phyloP scores from a whole-genome alignment of 106 monocot genomes.

The Cymbidium sinense region DNA sequence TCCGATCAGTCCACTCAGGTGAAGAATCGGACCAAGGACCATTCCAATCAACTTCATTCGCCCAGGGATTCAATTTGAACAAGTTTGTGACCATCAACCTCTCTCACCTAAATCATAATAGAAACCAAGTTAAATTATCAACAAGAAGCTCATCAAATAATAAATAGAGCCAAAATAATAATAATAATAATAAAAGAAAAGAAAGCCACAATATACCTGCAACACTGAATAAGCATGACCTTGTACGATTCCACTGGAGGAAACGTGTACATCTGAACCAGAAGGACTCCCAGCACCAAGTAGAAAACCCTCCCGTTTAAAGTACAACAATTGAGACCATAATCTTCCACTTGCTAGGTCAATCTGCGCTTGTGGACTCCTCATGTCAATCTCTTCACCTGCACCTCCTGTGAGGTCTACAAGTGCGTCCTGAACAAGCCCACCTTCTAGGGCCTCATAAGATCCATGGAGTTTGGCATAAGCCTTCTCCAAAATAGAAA shows the following conservation, averaged over 20 bases:
- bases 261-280: constrained; percentile 89
- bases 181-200: neutral
- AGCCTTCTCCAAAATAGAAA: constrained; percentile 94
- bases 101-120: constrained; percentile 53
- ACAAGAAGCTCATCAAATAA: neutral
- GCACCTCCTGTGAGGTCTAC: constrained; percentile 98
- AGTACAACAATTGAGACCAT: constrained; percentile 92
- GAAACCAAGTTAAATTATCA: neutral
- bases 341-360: constrained; percentile 96
- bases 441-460: constrained; percentile 95
- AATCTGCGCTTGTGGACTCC: constrained; percentile 87
- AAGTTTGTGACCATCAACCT: constrained; percentile 96
- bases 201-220: constrained; percentile 38
- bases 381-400: constrained; percentile 98
- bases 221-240: constrained; percentile 97
- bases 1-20: constrained; percentile 91
- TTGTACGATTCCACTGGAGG: constrained; percentile 96
- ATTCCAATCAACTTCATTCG: constrained; percentile 99
- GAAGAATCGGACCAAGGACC: constrained; percentile 98
- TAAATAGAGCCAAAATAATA: too few species aligned
- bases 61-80: constrained; percentile 99
- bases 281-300: constrained; percentile 98
- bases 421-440: constrained; percentile 99
- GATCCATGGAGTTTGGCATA: constrained; percentile 99
- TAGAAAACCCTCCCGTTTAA: constrained; percentile 90